Evolutionary conservation across 2,329 filamentous ascomycete genomes (phyloP), one percentile per base, ranked within the genome.

Genomic region (Beauveria australis): DNA sequence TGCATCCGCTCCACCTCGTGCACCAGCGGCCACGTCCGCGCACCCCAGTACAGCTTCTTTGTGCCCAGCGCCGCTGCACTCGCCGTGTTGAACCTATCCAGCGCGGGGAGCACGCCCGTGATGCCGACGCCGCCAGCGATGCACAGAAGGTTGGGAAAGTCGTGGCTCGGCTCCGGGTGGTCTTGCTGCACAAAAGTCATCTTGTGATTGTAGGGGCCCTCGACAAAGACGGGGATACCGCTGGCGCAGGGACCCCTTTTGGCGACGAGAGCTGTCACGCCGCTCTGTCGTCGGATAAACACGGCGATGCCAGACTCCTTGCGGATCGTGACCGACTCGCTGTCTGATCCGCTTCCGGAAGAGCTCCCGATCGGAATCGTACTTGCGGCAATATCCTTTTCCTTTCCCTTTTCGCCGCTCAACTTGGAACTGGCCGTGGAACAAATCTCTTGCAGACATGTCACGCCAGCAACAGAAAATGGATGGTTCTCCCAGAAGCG

Each of bases 401-500:
- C 66, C n/a, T 64, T 64, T 3, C 64, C 66, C 19, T 63, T 63
- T 1, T 61, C 59, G 6, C 49, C 60, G 14, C 41, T 16, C n/a
- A 47, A 26, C 14, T 46, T 18, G 0, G 63, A 63, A 12, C 55
- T 58, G 5, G 57, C 30, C n/a, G 46, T 40, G 7, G 37, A 22
- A 1, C 59, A 61, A 12, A 19, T 41, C 14, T 37, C 59, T 47
- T 64, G 68, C 44, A 57, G 61, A 19, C 62, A 62, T 6, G 44
- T 59, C 37, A 62, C 52, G n/a, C 49, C 64, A 8, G 69, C 64
- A 2, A 72, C 66, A 2, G 71, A 72, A 47, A 73, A 73, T 0
- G 71, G 71, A 18, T 73, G 71, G 14, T 67, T 71, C 46, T 72
- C 71, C 71, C 71, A 72, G 2, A 69, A 54, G 3, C 69, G 66